Percentiles rank a stretch among this genome's conserved stretches.
phyloP scores from a whole-genome alignment of 345 rosid genomes.

The Passiflora organensis region DNA sequence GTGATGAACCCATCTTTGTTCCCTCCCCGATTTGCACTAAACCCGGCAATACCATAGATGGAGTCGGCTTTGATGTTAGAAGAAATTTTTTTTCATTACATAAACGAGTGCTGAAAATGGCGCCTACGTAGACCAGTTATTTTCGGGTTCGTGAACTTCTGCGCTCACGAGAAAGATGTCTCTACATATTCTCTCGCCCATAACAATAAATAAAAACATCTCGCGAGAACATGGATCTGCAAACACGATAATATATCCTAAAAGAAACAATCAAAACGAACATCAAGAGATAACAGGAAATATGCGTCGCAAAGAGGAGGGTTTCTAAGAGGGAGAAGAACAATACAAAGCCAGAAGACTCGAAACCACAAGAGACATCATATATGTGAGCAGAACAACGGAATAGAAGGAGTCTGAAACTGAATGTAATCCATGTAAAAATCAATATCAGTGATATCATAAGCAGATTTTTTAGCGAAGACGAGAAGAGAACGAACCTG shows the following conservation, averaged over 20 bases:
- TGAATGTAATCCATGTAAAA: neutral
- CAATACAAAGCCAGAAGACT: too few species aligned
- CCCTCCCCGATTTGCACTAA: neutral
- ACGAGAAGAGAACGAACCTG: slow-evolving; percentile 36
- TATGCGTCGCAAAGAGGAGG: too few species aligned
- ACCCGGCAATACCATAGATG: neutral
- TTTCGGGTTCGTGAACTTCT: neutral
- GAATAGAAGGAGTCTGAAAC: neutral
- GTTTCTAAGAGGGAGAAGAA: too few species aligned
- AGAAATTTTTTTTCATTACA: neutral
- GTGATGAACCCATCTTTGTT: neutral
- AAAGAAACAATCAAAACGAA: too few species aligned
- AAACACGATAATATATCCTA: too few species aligned
- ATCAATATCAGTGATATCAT: neutral
- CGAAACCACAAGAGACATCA: too few species aligned
- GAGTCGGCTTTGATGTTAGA: neutral
- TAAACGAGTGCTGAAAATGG: neutral
- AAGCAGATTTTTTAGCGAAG: neutral
- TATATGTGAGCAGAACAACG: too few species aligned
- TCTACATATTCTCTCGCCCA: neutral
- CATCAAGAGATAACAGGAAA: too few species aligned
- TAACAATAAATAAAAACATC: neutral
- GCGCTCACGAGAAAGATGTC: neutral
- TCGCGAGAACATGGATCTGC: neutral
- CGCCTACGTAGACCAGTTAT: neutral